Evolutionary conservation across 371 early-diverging fungal species (phyloP), one percentile per base, ranked within the genome.

Genomic region (Homolaphlyctis polyrhiza): DNA sequence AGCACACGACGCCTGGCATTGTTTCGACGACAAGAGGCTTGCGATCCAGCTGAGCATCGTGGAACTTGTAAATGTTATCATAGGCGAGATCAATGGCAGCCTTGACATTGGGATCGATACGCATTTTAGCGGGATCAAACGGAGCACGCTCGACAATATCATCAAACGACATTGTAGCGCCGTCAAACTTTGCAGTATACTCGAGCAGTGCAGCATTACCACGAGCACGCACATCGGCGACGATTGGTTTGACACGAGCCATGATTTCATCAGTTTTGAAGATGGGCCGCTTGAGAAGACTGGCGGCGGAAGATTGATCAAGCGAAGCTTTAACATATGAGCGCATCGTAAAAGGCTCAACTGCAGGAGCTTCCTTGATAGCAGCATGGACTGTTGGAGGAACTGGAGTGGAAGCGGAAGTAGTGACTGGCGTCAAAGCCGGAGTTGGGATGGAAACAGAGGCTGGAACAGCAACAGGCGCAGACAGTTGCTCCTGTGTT

Each of bases 1-100:
- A 86, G 78, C 97, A 98, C 3, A 80, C 81, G 21, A 98, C 94
- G 39, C 98, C 98, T 5, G 96, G 96, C 93, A 94, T 94, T 2
- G 96, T 96, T 75, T 97, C 97, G 3, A 97, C 95, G 14, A 77
- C 76, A 35, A 93, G 73, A 14, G 65, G 58, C 2, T 83, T 77
- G 35, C 82, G 82, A 47, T 87, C 89, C 70, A 93, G 74, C 76
- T 98, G 98, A 1, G 97, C 96, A 14, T 84, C 83, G 72, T 98
- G 98, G 89, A 98, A 98, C 69, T 84, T 86, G 67, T 81, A 80
- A 64, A 98, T 90, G 64, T 97, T 98, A 29, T 86, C 89, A 67
- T 91, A 95, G 3, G 98, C 98, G 65, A 86, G 84, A 75, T 98
- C 97, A 61, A 98, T 96, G 11, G 98, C 94, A 28, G 72, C 70